Base-by-base conservation (phyloP, 164 flowering plant species). In the Vitis labrusca region DNA sequence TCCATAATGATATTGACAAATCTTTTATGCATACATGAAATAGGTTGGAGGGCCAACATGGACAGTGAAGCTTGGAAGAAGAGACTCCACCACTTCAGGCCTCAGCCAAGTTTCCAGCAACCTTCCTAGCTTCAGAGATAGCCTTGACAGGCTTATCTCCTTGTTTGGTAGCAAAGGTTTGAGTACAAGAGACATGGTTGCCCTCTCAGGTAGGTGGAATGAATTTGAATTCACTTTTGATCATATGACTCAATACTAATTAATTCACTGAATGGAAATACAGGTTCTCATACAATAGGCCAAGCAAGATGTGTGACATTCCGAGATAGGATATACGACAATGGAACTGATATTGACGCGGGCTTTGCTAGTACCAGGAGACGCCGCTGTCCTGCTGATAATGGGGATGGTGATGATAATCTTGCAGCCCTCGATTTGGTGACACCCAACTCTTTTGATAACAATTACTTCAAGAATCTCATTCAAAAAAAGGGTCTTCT, bases 211-310 rank as follows among this genome's bases (percentile, higher is more conserved):
- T 79, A 32, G 16, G 27, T 23, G 27, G 27, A 23, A 23, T 53
- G n/a, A 37, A 0, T 37, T 37, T 37, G 27, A 23, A 23, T 23
- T 23, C 5, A 37, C 0, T n/a, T 53, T 5, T n/a, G 0, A 53
- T 10, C 56, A 53, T 53, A 5, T 59, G 5, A 4, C 12, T 10
- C 15, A 11, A n/a, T 10, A 11, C 12, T 63, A 49, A 63, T 11
- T 63, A 0, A 79, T 37, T 79, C 80, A 61, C 76, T 78, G 55
- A 23, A 23, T 23, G 27, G 27, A 79, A 76, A 69, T 77, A 81
- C 69, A 70, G 85, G 87, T 8, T 64, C 86, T 5, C 90, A 86
- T 48, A 81, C 88, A 8, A 50, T 86, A 14, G 90, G 90, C 44
- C 85, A 80, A 73, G 84, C 86, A 14, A 72, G 66, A 23, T 86